Conservation (phyloP, 495 filamentous ascomycete species). For the Evansstolkia leycettana region DNA sequence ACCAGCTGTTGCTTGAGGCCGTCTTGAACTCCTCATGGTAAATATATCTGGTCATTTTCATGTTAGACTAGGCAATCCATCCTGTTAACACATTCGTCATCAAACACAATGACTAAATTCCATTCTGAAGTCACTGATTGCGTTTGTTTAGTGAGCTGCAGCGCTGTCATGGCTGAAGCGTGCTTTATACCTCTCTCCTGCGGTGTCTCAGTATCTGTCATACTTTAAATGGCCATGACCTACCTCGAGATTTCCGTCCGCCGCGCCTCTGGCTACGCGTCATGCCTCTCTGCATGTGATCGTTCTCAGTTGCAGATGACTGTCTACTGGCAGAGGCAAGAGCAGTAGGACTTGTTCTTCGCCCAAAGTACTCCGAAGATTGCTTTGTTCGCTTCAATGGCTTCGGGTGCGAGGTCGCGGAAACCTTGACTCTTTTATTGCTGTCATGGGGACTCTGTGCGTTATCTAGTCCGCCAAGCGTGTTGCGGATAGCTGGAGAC, state of each 20-base stretch:
- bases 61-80: too few species aligned
- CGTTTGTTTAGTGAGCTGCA: neutral
- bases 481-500: neutral
- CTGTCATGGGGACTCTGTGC: neutral
- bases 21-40: too few species aligned
- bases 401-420: neutral
- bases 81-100: too few species aligned
- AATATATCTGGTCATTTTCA: too few species aligned
- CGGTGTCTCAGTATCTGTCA: constrained; percentile 1
- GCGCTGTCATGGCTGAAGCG: constrained; percentile 16
- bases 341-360: constrained; percentile 10
- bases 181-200: constrained; percentile 24
- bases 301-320: constrained; percentile 2
- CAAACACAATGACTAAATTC: too few species aligned
- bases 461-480: neutral
- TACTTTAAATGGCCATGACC: neutral
- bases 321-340: constrained; percentile 10
- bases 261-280: constrained; percentile 2
- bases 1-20: too few species aligned
- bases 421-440: neutral
- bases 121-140: too few species aligned
- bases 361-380: constrained; percentile 6
- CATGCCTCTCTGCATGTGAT: neutral
- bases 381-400: constrained; percentile 1
- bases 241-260: constrained; percentile 17